These are phyloP conservation scores for Cytospora piceae DNA, from an alignment of 2,329 filamentous ascomycete genomes.

Conservation along the genomic window DNA sequence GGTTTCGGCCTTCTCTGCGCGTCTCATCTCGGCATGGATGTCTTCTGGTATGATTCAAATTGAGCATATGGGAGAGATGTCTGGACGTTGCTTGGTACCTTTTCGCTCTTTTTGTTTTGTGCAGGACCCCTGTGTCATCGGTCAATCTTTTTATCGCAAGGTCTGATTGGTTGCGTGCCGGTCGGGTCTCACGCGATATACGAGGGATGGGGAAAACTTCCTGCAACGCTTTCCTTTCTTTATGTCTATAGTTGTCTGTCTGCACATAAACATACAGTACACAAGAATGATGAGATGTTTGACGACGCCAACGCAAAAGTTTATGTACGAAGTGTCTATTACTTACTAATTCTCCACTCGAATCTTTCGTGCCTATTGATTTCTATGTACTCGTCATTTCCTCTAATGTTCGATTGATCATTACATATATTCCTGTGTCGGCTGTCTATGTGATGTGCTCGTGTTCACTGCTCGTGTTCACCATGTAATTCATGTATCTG, in stretches of 20 bases:
- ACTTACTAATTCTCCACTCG: too few species aligned
- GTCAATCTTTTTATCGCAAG: background rate
- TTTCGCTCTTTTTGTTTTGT: background rate
- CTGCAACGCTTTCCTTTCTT: background rate
- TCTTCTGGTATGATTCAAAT: background rate
- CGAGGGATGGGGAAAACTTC: background rate
- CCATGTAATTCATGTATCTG: too few species aligned
- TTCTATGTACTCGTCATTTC: too few species aligned
- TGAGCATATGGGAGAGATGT: background rate
- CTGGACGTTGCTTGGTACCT: background rate
- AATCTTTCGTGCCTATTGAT: too few species aligned
- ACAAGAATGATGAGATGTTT: background rate
- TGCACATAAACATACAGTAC: constrained; percentile 1
- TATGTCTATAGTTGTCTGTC: background rate
- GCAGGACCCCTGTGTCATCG: background rate
- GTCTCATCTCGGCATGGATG: background rate
- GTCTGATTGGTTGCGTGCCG: background rate
- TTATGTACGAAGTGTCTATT: background rate
- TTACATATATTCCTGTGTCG: too few species aligned
- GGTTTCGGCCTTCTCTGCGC: background rate
- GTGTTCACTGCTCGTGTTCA: too few species aligned
- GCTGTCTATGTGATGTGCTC: too few species aligned
- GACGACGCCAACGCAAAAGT: background rate
- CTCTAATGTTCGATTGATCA: too few species aligned
- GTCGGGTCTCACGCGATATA: background rate